A percentile compares a stretch with the other conserved stretches of the same genome.
phyloP scores from a whole-genome alignment of 257 asterid genomes.

The Apocynum venetum region DNA sequence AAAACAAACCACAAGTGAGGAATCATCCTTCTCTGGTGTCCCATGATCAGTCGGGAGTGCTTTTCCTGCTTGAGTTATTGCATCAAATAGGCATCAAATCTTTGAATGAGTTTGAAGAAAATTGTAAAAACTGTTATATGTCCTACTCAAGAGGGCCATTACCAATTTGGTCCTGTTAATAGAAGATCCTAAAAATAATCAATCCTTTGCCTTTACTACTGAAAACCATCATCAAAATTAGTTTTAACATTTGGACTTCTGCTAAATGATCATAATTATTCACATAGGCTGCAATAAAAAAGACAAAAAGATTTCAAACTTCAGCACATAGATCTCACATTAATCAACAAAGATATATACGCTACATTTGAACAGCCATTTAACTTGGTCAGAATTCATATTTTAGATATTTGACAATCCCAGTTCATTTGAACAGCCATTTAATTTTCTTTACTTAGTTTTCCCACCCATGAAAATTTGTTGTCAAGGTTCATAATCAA shows the following conservation, averaged over 20 bases:
- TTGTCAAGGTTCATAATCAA: too few relatives aligned
- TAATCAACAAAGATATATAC: not conserved
- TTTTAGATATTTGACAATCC: too few relatives aligned
- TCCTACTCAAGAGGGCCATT: not conserved
- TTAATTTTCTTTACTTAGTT: too few relatives aligned
- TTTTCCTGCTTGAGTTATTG: slow-evolving; percentile 37
- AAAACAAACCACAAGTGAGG: slow-evolving; percentile 83
- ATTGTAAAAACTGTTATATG: not conserved
- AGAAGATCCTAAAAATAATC: not conserved
- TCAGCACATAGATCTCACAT: not conserved
- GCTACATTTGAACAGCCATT: too few relatives aligned
- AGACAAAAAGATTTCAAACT: not conserved
- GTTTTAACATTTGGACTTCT: not conserved
- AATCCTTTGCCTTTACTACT: not conserved
- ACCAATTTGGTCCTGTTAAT: not conserved
- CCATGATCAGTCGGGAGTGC: slow-evolving; percentile 52
- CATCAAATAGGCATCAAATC: not conserved
- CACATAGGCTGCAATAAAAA: not conserved
- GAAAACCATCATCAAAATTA: not conserved
- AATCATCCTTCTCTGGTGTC: slow-evolving; percentile 44
- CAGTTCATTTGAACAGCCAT: too few relatives aligned
- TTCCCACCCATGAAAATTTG: too few relatives aligned
- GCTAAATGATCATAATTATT: not conserved
- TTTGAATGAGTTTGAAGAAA: not conserved
- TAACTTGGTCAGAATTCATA: too few relatives aligned